Evolutionary conservation across 176 grass and related monocot species (phyloP), one percentile per base, ranked within the genome.

Genomic region (Oryza coarctata): DNA sequence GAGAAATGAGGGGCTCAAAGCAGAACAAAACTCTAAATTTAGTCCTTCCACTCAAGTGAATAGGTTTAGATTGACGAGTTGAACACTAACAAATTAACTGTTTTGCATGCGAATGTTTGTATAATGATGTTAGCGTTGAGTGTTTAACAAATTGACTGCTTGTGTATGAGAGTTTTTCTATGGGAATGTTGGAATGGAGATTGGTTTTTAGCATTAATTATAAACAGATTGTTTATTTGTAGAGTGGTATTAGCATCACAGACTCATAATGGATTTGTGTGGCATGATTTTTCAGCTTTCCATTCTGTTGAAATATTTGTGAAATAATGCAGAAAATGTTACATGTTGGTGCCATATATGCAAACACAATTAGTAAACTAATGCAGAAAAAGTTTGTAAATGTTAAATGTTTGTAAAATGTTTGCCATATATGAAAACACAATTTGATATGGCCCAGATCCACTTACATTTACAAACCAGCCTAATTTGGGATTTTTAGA

Each of bases 1-100:
- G 80, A 86, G 92, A 98, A 41, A 76, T 89, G 63, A 85, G 71
- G 73, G 58, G 52, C 27, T 47, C 86, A 76, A 94, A 83, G 61
- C 33, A 71, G 7, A 89, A 81, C 31, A 71, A 89, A 80, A 64
- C 17, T 75, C 76, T 50, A 23, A 84, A 84, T 62, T 63, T 71
- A 75, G 64, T 76, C 26, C 71, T 89, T 75, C 71, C 77, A 26
- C 71, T 76, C 25, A 89, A 71, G 41, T 89, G 71, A 89, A 85
- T 70, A 71, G 11, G 66, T 45, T 73, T 69, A 81, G 20, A 71
- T 55, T 85, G 65, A 64, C 55, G 18, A 76, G 23, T 12, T 20
- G 31, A 39, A 39, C 76, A 50, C 62, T 88, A 80, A 80, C 70
- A 84, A 38, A 75, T 63, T 63, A 64, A 72, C 12, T 44, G 26